These are phyloP conservation scores for Tylopilus sp. DNA, from an alignment of 1,284 basidiomycete species.

Conservation along the genomic window DNA sequence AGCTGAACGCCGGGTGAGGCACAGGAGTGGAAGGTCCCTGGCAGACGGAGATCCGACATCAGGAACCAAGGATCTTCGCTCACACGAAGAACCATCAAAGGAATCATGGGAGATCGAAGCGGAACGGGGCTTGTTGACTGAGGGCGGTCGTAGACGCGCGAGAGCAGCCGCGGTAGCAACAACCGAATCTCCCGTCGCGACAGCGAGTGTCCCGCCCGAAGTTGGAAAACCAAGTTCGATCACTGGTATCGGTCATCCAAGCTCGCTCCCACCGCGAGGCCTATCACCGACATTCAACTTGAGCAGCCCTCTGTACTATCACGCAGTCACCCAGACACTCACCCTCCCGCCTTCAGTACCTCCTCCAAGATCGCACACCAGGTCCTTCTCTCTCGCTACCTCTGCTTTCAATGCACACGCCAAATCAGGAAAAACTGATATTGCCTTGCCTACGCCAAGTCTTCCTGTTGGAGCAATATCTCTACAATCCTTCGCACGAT, in stretches of 20 bases:
- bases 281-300: conserved; percentile 35
- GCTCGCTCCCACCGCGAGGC: conserved; percentile 22
- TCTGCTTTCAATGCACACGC: conserved; percentile 20
- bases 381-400: conserved; percentile 56
- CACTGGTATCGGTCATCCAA: conserved; percentile 24
- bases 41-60: conserved; percentile 8
- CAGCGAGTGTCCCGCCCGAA: background rate
- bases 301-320: conserved; percentile 55
- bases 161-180: conserved; percentile 44
- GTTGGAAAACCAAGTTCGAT: conserved; percentile 17
- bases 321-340: conserved; percentile 49
- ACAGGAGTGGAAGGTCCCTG: conserved; percentile 31
- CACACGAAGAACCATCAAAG: conserved; percentile 43
- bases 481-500: conserved; percentile 55
- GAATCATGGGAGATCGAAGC: conserved; percentile 75
- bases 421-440: conserved; percentile 38
- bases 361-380: conserved; percentile 50
- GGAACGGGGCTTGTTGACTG: conserved; percentile 65
- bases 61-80: conserved; percentile 8
- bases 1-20: conserved; percentile 50
- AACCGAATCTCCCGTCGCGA: conserved; percentile 33
- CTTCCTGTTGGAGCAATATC: conserved; percentile 60
- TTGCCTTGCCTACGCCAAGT: conserved; percentile 60
- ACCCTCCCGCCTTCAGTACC: conserved; percentile 59
- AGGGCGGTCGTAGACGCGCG: conserved; percentile 62